phyloP scores from a whole-genome alignment of 1,284 basidiomycete genomes.

The Leccinum angustisporum region DNA sequence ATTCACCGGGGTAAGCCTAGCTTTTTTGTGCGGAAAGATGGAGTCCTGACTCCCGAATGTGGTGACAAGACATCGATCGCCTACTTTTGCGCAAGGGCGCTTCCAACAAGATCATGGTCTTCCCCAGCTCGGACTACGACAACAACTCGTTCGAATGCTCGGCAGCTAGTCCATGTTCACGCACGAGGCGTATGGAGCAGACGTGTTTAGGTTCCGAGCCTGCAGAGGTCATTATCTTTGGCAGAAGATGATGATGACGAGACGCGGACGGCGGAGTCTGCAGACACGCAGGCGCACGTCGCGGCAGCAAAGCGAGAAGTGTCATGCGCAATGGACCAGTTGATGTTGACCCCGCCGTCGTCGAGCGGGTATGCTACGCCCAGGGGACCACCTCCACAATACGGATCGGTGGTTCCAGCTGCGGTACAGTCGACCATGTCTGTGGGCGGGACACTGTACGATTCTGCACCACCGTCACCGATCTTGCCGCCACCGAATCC shows the following conservation, averaged over 20 bases:
- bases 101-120: no score
- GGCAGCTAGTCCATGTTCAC: no score
- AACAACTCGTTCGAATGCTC: no score
- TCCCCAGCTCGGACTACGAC: no score
- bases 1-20: no score
- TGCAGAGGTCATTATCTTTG: no score
- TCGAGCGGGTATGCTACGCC: conserved; percentile 23
- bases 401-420: background rate
- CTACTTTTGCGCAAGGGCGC: no score
- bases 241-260: conserved; percentile 11
- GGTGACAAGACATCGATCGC: no score
- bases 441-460: conserved; percentile 4
- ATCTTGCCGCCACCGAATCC: conserved; percentile 30
- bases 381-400: conserved; percentile 13
- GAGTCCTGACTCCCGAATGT: no score
- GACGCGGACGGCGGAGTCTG: conserved; percentile 15
- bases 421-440: background rate
- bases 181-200: no score
- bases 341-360: conserved; percentile 39
- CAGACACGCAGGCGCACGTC: conserved; percentile 47
- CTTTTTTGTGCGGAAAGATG: no score
- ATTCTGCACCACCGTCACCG: conserved; percentile 28
- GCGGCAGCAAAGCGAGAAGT: conserved; percentile 69
- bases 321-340: conserved; percentile 57
- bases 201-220: no score